phyloP scores from a whole-genome alignment of 1,284 basidiomycete genomes.

The Cerioporus squamosus region DNA sequence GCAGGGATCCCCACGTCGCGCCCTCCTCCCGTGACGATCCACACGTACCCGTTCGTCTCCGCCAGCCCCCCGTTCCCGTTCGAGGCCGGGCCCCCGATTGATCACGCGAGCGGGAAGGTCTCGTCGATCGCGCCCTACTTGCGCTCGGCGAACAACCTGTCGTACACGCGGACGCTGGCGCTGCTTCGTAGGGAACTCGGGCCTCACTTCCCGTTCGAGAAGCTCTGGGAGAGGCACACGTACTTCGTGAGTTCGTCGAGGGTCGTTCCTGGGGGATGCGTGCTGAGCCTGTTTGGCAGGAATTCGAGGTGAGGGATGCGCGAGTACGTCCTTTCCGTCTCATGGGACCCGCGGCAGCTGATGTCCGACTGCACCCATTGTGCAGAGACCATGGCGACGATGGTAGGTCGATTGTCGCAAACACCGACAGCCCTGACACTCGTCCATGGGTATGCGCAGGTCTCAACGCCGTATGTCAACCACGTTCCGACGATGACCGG shows the following conservation, averaged over 20 bases:
- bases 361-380: background rate
- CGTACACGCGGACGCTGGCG: slow-evolving; percentile 46
- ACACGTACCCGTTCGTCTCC: slow-evolving; percentile 43
- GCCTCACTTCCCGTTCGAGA: slow-evolving; percentile 48
- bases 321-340: slow-evolving; percentile 35
- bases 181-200: slow-evolving; percentile 43
- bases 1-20: slow-evolving; percentile 33
- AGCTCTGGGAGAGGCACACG: slow-evolving; percentile 49
- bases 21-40: slow-evolving; percentile 37
- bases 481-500: slow-evolving; percentile 53
- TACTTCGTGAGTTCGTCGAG: slow-evolving; percentile 38
- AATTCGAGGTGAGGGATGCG: slow-evolving; percentile 47
- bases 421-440: background rate
- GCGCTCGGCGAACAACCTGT: slow-evolving; percentile 46
- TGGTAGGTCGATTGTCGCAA: slow-evolving; percentile 33
- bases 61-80: slow-evolving; percentile 45
- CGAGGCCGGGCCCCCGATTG: slow-evolving; percentile 38
- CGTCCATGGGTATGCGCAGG: slow-evolving; percentile 35
- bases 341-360: background rate
- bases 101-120: slow-evolving; percentile 26
- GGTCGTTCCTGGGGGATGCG: background rate
- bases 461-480: slow-evolving; percentile 52
- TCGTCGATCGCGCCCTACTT: slow-evolving; percentile 37
- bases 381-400: slow-evolving; percentile 49
- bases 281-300: slow-evolving; percentile 28